phyloP scores from a whole-genome alignment of 805 yeast genomes.

The Candida insectorum region DNA sequence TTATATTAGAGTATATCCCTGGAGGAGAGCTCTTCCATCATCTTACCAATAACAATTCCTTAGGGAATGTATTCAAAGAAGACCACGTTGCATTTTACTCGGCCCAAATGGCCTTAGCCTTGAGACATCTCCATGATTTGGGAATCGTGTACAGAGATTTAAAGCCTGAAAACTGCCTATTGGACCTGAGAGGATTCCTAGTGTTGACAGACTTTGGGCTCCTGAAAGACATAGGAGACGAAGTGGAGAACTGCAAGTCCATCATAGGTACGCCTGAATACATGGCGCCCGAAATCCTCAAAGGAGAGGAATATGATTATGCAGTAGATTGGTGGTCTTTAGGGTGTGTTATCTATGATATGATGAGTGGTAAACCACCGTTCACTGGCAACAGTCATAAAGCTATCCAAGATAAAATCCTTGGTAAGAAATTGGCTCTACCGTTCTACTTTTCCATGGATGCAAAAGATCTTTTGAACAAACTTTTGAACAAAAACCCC shows the following conservation, averaged over 20 bases:
- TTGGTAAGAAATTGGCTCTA: conserved; percentile 29
- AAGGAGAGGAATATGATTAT: conserved; percentile 39
- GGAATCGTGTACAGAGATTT: conserved; percentile 42
- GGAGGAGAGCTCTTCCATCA: conserved; percentile 48
- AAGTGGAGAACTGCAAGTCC: conserved; percentile 19
- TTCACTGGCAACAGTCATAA: conserved; percentile 41
- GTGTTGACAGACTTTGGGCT: conserved; percentile 45
- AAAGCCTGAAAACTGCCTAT: conserved; percentile 45
- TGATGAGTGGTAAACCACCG: conserved; percentile 45
- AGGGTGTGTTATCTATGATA: conserved; percentile 42
- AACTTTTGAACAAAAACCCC: conserved; percentile 36
- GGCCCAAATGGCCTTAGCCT: conserved; percentile 41
- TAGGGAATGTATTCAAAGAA: conserved; percentile 24
- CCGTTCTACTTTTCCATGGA: conserved; percentile 41
- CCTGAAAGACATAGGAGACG: conserved; percentile 30
- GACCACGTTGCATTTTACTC: conserved; percentile 39
- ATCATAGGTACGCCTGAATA: conserved; percentile 46
- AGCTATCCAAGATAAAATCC: conserved; percentile 37
- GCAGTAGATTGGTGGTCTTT: conserved; percentile 48
- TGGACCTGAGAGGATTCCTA: conserved; percentile 35
- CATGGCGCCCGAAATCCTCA: conserved; percentile 47
- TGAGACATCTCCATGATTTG: conserved; percentile 36
- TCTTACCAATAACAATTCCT: conserved; percentile 23
- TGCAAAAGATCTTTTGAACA: conserved; percentile 39
- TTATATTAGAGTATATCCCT: conserved; percentile 40